Base-by-base conservation (phyloP, 192 early-diverging fungal genomes). In the Mortierella hygrophila region DNA sequence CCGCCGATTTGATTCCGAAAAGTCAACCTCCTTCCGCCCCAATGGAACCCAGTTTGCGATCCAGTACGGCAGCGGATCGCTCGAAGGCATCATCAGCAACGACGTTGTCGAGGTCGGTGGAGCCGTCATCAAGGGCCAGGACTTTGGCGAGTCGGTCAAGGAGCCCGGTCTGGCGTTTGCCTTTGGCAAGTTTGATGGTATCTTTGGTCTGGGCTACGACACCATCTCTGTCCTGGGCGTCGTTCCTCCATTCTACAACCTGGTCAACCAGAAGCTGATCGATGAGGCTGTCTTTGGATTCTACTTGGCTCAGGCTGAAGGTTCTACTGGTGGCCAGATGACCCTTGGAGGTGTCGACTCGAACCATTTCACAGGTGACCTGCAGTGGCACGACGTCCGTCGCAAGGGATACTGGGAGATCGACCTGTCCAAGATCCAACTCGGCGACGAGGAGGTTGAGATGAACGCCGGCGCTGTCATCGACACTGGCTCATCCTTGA, bases 321-420 rank as follows among this genome's bases (percentile, higher is more conserved):
- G 84, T 5, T 91, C 92, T 9, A 29, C 79, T 9, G 97, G 96
- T 46, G 98, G 98, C 63, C 96, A 97, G 87, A 93, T 99, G 86
- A 90, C 94, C 35, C 95, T 99, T 85, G 98, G 98, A 69, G 97
- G 94, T 37, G 82, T 95, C 57, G 94, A 99, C 88, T 55, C 93
- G 75, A 90, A 89, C 37, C 96, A 94, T 83, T 98, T 93, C 87
- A 88, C 77, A 11, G 95, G 95, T 46, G 90, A 94, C 16, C 88
- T 95, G 70, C 80, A 91, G 68, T 99, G 95, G 95, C 94, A 97
- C 70, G 92, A 95, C 32, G 94, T 99, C 75, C 91, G 93, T 55
- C 94, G 97, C 82, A 97, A 97, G 89, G 97, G 93, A 1, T 99
- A 99, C 91, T 99, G 98, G 98, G 98, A 99, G 89, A 97, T 99